Base-by-base conservation (phyloP, 2,329 filamentous ascomycete genomes). In the Exserohilum turcica region DNA sequence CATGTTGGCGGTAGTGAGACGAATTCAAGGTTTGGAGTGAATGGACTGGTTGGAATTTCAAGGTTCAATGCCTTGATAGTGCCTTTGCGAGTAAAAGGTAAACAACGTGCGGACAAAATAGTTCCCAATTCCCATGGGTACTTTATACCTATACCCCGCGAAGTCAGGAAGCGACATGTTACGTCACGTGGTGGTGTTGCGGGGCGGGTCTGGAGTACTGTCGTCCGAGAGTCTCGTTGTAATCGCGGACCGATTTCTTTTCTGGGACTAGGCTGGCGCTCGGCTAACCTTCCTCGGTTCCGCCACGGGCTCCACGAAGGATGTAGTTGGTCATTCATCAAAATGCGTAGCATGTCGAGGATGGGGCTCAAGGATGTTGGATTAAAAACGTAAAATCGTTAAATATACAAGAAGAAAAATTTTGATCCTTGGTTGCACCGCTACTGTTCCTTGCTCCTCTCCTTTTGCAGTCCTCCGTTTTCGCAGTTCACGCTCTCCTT, bases 131-230 rank as follows among this genome's bases (percentile, higher is more conserved):
- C 8, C 7, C 12, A 13, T 13, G n/a, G 37, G 48, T 31, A 51
- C 32, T 38, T 32, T 44, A 21, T 32, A 47, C 27, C 21, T 33
- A 38, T 53, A 39, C 43, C 47, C 58, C 52, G 44, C 39, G 45
- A 37, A 32, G 43, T 9, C 21, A 16, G 21, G 33, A 27, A 18
- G n/a, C 24, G 16, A 10, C 9, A 45, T 37, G 43, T 43, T 57
- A 59, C 61, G 55, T 60, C 60, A 62, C 59, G 42, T 46, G 32
- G 36, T 63, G 61, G 51, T 61, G 60, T 63, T 61, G 60, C 59
- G 62, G 60, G 54, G 60, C 57, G 39, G 27, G 19, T 15, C 47
- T 56, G 59, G 57, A 56, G 47, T 48, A 56, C 54, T 58, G 60
- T 65, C 52, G 57, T 60, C 62, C 62, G 60, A 56, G 56, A 38